Conservation (phyloP, 768 basidiomycete species). For the Phlebiopsis flavidoalba region DNA sequence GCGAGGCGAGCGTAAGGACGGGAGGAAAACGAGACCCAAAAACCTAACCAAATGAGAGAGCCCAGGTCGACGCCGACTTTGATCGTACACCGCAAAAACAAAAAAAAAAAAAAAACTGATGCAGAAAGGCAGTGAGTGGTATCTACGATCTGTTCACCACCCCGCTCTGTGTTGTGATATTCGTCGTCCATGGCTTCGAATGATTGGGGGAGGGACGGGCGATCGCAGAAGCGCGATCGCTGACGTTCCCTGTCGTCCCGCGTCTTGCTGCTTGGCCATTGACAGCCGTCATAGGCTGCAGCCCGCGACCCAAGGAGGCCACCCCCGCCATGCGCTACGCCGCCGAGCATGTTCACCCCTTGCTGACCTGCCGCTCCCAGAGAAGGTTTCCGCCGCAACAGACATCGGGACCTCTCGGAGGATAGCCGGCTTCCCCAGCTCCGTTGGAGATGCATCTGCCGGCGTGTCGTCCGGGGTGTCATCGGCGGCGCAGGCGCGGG, state of each 20-base stretch:
- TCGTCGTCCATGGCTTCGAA: slow-evolving; percentile 67
- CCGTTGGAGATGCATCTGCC: slow-evolving; percentile 80
- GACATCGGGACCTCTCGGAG: slow-evolving; percentile 77
- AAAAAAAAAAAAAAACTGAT: not conserved
- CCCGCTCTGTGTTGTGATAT: slow-evolving; percentile 61
- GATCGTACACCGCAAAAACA: slow-evolving; percentile 6
- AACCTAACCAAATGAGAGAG: slow-evolving; percentile 6
- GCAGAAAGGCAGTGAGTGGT: not conserved
- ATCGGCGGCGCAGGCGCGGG: slow-evolving; percentile 61
- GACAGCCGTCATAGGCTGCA: slow-evolving; percentile 31
- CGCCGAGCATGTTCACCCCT: slow-evolving; percentile 40
- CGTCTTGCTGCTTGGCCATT: slow-evolving; percentile 12
- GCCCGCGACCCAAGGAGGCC: slow-evolving; percentile 23
- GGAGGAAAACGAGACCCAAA: not conserved
- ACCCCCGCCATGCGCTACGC: slow-evolving; percentile 24
- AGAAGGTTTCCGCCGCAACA: slow-evolving; percentile 76
- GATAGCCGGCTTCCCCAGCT: too few relatives aligned
- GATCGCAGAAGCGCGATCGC: slow-evolving; percentile 39
- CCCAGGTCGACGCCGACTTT: not conserved
- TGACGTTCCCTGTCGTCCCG: slow-evolving; percentile 37
- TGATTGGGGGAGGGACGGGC: too few relatives aligned
- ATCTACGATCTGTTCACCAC: slow-evolving; percentile 41
- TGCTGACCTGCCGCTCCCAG: slow-evolving; percentile 73
- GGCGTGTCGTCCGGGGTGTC: slow-evolving; percentile 80
- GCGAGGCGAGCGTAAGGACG: too few relatives aligned